Evolutionary conservation across 768 basidiomycete genomes (phyloP).

Genomic region (Hericium coralloides): DNA sequence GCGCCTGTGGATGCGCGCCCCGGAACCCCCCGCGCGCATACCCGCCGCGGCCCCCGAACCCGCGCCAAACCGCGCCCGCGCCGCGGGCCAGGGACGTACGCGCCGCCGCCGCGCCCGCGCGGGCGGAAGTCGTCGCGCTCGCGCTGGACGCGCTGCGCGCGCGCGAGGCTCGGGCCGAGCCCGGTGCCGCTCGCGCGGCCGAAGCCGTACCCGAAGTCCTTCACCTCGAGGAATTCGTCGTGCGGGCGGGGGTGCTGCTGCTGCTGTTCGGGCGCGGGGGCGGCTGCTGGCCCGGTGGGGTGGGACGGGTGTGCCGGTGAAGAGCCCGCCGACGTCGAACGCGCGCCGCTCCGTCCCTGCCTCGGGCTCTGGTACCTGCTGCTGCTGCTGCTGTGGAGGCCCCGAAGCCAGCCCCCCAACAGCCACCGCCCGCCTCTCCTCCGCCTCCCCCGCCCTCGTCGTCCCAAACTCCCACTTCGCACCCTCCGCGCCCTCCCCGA

Average conservation of each 20-base stretch:
- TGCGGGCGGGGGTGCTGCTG: slow-evolving; percentile 9
- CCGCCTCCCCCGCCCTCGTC: slow-evolving; percentile 17
- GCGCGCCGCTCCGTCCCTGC: not conserved
- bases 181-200: slow-evolving; percentile 34
- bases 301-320: slow-evolving; percentile 6
- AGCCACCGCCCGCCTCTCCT: not conserved
- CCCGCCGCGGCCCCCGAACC: not conserved
- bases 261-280: slow-evolving; percentile 3
- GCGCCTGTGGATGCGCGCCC: not conserved
- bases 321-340: slow-evolving; percentile 8
- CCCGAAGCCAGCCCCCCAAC: not conserved
- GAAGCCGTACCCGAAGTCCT: slow-evolving; percentile 58
- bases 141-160: slow-evolving; percentile 20
- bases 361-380: not conserved
- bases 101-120: slow-evolving; percentile 23
- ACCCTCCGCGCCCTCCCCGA: slow-evolving; percentile 3
- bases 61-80: slow-evolving; percentile 13
- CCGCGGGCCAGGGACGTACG: slow-evolving; percentile 15
- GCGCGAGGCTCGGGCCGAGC: slow-evolving; percentile 22
- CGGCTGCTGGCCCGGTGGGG: slow-evolving; percentile 5
- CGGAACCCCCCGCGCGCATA: not conserved
- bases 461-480: slow-evolving; percentile 55
- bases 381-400: not conserved
- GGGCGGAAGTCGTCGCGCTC: slow-evolving; percentile 22
- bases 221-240: slow-evolving; percentile 43